These are phyloP conservation scores for Papiliotrema nemorosa DNA, from an alignment of 1,284 basidiomycete species.

Conservation along the genomic window DNA sequence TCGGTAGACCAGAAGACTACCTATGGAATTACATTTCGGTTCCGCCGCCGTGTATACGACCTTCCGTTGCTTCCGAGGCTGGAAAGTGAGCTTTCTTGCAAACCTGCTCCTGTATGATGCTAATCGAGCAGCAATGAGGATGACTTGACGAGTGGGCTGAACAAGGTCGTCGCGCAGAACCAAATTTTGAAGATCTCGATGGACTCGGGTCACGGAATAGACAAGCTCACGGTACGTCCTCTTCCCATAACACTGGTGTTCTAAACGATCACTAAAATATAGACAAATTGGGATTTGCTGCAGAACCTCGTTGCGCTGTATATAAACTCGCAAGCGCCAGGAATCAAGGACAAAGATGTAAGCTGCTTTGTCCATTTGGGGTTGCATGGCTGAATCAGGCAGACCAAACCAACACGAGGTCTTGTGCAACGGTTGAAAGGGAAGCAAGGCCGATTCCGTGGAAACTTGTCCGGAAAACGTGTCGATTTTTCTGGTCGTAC, in stretches of 20 bases:
- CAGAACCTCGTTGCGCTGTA: constrained; percentile 95
- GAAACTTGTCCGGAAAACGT: constrained; percentile 97
- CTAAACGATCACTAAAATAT: not conserved
- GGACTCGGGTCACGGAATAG: constrained; percentile 79
- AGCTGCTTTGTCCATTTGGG: too few relatives aligned
- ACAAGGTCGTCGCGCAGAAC: constrained; percentile 95
- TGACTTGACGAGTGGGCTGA: constrained; percentile 94
- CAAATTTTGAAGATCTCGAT: constrained; percentile 88
- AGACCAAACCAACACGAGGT: constrained; percentile 88
- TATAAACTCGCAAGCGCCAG: constrained; percentile 96
- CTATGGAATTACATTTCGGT: constrained; percentile 99
- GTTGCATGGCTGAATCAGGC: too few relatives aligned
- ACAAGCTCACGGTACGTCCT: constrained; percentile 74
- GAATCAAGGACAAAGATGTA: constrained; percentile 70
- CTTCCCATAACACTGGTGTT: not conserved
- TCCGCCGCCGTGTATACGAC: constrained; percentile 95
- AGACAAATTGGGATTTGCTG: constrained; percentile 96
- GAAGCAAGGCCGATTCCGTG: constrained; percentile 97
- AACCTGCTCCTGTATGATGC: not conserved
- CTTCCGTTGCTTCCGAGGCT: constrained; percentile 94
- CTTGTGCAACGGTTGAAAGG: constrained; percentile 98
- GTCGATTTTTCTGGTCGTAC: constrained; percentile 99
- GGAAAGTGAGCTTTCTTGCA: constrained; percentile 55
- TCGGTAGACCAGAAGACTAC: constrained; percentile 93
- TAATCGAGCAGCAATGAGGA: constrained; percentile 81